Base-by-base conservation (phyloP, 176 grass and related monocot species). In the Aegilops longissima region DNA sequence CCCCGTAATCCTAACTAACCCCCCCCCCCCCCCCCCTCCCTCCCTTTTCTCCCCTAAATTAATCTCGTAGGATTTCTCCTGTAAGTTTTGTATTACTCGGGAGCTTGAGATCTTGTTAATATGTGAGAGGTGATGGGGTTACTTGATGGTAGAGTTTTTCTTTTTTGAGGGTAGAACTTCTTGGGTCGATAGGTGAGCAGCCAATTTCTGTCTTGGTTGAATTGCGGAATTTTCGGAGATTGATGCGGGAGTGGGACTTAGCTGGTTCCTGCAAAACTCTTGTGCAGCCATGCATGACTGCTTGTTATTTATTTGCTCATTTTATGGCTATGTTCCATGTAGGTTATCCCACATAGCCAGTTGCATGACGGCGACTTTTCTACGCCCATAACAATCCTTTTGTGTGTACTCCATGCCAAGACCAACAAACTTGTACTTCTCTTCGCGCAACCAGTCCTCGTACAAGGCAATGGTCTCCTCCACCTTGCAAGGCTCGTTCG, bases 121-220 rank as follows among this genome's bases (percentile, higher is more conserved):
- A 34, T 29, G 44, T 20, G 72, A 70, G 10, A 72, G 21, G 35
- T 25, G 80, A 49, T 31, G 40, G 63, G 65, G 40, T 59, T 39
- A 75, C 74, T 74, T 75, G 35, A 75, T 44, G 56, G 70, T 31
- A 44, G 51, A 44, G 30, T 35, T 30, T 74, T 9, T 42, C n/a
- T 21, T 74, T 16, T 61, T 64, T 58, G 17, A 58, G 54, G 54
- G 18, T 58, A 58, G 18, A 58, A 1, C 54, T 58, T 58, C 54
- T 58, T 58, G 54, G 54, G 18, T 58, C 54, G 14, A 45, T 35
- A 56, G 44, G 45, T 11, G 45, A 82, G 31, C 33, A 72, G 70
- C 71, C 71, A 74, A 83, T 73, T 74, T 40, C 10, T 7, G 11
- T 66, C 64, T 68, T 52, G 79, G 66, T 81, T 82, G 25, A 31